Evolutionary conservation across 1,139 yeast genomes (phyloP), one percentile per base, ranked within the genome.

Genomic region (Zhuliangozyma parablackwelliae): DNA sequence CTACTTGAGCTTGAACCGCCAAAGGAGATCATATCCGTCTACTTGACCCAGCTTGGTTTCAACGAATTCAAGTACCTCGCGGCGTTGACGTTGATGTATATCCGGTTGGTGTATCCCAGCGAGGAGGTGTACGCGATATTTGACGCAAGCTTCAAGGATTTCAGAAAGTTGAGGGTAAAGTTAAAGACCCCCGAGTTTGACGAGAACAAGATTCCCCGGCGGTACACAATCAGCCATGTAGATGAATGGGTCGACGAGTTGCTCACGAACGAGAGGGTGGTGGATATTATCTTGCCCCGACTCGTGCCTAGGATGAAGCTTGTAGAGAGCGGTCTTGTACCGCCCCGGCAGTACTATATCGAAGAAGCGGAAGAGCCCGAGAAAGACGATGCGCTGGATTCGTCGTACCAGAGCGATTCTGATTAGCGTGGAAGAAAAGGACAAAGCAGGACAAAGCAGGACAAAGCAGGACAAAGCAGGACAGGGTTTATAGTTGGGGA

Each of bases 21-120:
- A 5, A 51, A 48, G 10, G 83, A 75, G 7, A 74, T 84, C 8
- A 53, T 83, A 4, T 47, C 61, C 11, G 70, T 76, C 37, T 73
- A 78, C 45, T 59, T 82, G 25, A 53, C 54, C 9, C 86, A 82
- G 47, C 32, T 50, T 27, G 48, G 53, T 6, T 50, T 47, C 13
- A 63, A 65, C 27, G 76, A 78, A 44, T 83, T 82, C 66, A 83
- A 84, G 57, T 84, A 84, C 50, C 57, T 84, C 36, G 72, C 82
- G 0, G 83, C 83, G 1, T 49, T 83, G 42, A 73, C 78, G 2
- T 72, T 84, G 26, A 50, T 80, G 21, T 82, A 80, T 50, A 59
- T 76, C 5, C 64, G 95, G 31, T 50, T 84, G 35, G 70, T 73
- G 2, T 65, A 57, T 44, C 51, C 65, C 5, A 60, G 77, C 4